These are phyloP conservation scores for Cryphonectria parasitica DNA, from an alignment of 2,329 filamentous ascomycete species.

Conservation along the genomic window DNA sequence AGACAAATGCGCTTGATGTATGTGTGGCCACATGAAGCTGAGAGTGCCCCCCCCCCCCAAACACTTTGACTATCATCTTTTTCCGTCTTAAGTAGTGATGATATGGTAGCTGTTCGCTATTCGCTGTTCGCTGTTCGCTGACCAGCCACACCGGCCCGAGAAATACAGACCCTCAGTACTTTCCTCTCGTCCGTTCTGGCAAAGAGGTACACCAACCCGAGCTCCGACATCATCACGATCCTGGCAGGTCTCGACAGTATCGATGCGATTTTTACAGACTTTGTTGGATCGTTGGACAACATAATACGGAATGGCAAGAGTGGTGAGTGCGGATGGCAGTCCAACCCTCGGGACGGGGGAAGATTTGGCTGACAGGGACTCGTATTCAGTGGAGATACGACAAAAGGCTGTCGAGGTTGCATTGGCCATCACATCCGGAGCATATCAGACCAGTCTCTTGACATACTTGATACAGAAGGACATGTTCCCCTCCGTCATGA, in stretches of 20 bases:
- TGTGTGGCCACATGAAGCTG: slow-evolving; percentile 2
- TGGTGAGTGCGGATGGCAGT: slow-evolving; percentile 53
- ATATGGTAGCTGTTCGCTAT: not conserved
- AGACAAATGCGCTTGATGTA: slow-evolving; percentile 85
- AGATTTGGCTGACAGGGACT: not conserved
- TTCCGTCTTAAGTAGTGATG: slow-evolving; percentile 29
- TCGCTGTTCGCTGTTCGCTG: not conserved
- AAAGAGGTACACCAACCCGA: slow-evolving; percentile 94
- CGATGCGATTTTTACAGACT: slow-evolving; percentile 84
- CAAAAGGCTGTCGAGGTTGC: slow-evolving; percentile 81
- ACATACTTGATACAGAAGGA: slow-evolving; percentile 96
- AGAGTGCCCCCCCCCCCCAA: no score
- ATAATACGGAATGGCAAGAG: slow-evolving; percentile 77
- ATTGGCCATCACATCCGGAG: slow-evolving; percentile 85
- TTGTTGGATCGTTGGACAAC: slow-evolving; percentile 80
- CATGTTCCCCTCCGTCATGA: slow-evolving; percentile 92
- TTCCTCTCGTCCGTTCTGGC: slow-evolving; percentile 82
- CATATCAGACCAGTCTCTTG: slow-evolving; percentile 90
- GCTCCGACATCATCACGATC: slow-evolving; percentile 89
- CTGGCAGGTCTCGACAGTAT: slow-evolving; percentile 88
- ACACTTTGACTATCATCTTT: not conserved
- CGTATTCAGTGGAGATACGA: slow-evolving; percentile 69
- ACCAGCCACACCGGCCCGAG: slow-evolving; percentile 41
- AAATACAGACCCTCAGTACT: slow-evolving; percentile 77
- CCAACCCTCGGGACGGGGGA: slow-evolving; percentile 34